Evolutionary conservation across 768 basidiomycete genomes (phyloP).

Genomic region (Pleurotus djamor): DNA sequence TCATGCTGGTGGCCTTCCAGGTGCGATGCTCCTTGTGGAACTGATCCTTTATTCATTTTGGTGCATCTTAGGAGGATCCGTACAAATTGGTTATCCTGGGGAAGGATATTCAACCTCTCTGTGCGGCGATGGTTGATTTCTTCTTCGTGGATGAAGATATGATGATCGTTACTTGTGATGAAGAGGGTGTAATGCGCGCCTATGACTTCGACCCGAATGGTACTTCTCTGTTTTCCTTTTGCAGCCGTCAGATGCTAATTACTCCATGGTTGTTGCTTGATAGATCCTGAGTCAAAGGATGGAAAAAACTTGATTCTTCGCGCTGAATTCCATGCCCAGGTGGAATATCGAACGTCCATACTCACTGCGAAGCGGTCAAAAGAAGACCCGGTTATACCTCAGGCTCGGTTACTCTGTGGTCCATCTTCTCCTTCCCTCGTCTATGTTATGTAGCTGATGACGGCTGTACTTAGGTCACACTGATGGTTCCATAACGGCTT

Average conservation of each 20-base stretch:
- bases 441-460: neutral
- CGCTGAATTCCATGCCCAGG: constrained; percentile 78
- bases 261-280: neutral
- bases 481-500: constrained; percentile 79
- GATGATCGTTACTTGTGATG: constrained; percentile 79
- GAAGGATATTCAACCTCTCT: constrained; percentile 66
- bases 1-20: constrained; percentile 94
- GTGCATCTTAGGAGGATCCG: constrained; percentile 77
- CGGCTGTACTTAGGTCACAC: constrained; percentile 48
- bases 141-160: constrained; percentile 81
- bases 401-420: constrained; percentile 81
- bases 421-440: constrained; percentile 12
- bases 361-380: constrained; percentile 73
- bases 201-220: constrained; percentile 89
- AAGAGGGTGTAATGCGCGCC: constrained; percentile 78
- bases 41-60: too few species aligned
- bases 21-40: constrained; percentile 50
- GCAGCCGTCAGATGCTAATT: neutral
- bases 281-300: constrained; percentile 84
- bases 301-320: constrained; percentile 77
- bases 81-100: constrained; percentile 88
- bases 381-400: constrained; percentile 74
- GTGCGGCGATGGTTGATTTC: constrained; percentile 78
- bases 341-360: constrained; percentile 63
- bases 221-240: constrained; percentile 25